Evolutionary conservation across 2,329 filamentous ascomycete genomes (phyloP), one percentile per base, ranked within the genome.

Genomic region (Knoxdaviesia proteae): DNA sequence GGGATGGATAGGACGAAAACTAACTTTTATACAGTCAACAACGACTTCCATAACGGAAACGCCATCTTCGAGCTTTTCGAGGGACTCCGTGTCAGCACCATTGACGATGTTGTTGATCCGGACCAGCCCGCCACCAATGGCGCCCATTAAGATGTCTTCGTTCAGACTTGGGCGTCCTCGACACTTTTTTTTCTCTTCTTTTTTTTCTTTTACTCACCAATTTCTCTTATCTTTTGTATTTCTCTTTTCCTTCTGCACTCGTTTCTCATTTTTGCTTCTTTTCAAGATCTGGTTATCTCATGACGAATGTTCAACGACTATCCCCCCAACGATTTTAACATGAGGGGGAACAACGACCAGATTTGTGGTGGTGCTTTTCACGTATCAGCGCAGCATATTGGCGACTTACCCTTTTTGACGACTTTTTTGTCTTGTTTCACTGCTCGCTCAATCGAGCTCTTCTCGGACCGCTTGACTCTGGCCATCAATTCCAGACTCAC

Each of bases 1-100:
- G 8, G 34, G 20, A 37, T 42, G 34, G 5, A 5, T 29, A 7
- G 34, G 33, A 10, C 39, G 41, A 36, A 7, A 43, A 41, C 34
- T 42, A 32, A 4, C 1, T 2, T 20, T 20, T 3, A n/a, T 30
- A 20, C 49, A 87, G 90, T 98, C 32, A 86, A 98, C 65, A 98
- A 98, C 55, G 86, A 98, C 58, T 98, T 98, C 76, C 84, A 93
- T 58, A 70, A 84, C 52, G 75, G 74, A 44, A 69, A 75, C 42
- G 78, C 77, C 44, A 81, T 98, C 50, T 96, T 94, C 57, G 72
- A 81, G 39, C 67, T 96, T 31, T 90, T 98, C 56, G 72, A 87
- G 10, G 84, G 75, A 30, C 68, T 98, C 4, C 58, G 71, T 47
- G 74, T 83, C n/a, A 61, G 73, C 39, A 71, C 77, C 47, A 61